Conservation (phyloP, 192 early-diverging fungal species). For the Backusella tuberculispora region DNA sequence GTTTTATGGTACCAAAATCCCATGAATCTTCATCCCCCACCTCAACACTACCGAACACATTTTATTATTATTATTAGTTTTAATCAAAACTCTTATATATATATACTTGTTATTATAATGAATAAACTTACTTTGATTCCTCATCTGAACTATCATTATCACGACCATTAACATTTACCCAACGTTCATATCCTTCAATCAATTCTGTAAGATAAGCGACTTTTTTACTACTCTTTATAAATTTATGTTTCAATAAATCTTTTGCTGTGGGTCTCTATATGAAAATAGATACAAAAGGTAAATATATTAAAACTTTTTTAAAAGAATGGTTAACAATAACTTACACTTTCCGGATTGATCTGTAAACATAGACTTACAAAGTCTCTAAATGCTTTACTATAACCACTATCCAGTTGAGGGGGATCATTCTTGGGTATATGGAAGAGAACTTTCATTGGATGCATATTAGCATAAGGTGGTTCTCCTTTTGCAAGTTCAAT, state of each 20-base stretch:
- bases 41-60: slow-evolving; percentile 31
- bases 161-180: slow-evolving; percentile 61
- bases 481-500: slow-evolving; percentile 94
- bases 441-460: slow-evolving; percentile 95
- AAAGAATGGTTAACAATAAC: background rate
- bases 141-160: slow-evolving; percentile 56
- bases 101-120: background rate
- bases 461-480: slow-evolving; percentile 92
- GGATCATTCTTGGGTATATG: slow-evolving; percentile 91
- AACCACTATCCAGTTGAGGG: slow-evolving; percentile 76
- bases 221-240: slow-evolving; percentile 84
- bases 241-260: slow-evolving; percentile 86
- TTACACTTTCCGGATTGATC: slow-evolving; percentile 78
- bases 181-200: slow-evolving; percentile 82
- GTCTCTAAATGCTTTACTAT: slow-evolving; percentile 85
- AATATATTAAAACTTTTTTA: background rate
- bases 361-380: slow-evolving; percentile 88
- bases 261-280: slow-evolving; percentile 83
- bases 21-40: slow-evolving; percentile 48
- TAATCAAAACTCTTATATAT: background rate
- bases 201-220: slow-evolving; percentile 85
- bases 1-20: slow-evolving; percentile 61
- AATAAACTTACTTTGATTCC: slow-evolving; percentile 41
- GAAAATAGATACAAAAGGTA: background rate
- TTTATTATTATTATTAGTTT: background rate